A percentile compares a stretch with the other conserved stretches of the same genome.
Evolutionary conservation across 1,284 basidiomycete genomes (phyloP).

Genomic region (Tylopilus orsonianus): DNA sequence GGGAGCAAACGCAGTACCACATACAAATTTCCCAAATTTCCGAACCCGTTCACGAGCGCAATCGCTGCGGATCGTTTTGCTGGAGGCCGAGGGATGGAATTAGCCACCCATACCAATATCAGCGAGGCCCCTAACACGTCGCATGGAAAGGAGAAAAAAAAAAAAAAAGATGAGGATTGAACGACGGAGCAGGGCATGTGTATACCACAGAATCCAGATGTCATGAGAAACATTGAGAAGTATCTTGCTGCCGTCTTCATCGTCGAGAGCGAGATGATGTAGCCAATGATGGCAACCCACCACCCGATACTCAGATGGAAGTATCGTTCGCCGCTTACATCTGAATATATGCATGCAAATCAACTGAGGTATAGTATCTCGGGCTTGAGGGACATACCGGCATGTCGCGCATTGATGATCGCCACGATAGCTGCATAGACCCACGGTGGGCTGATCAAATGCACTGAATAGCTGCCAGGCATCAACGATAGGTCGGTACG

Average conservation of each 20-base stretch:
- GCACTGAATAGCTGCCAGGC: not conserved
- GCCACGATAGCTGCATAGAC: slow-evolving; percentile 54
- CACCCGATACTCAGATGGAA: slow-evolving; percentile 30
- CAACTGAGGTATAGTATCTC: no score
- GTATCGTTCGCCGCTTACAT: not conserved
- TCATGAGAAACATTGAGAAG: slow-evolving; percentile 66
- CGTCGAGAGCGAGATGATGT: slow-evolving; percentile 61
- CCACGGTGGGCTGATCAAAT: slow-evolving; percentile 58
- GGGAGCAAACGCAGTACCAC: slow-evolving; percentile 34
- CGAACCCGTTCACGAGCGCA: slow-evolving; percentile 34
- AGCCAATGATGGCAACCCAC: slow-evolving; percentile 62
- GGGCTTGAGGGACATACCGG: slow-evolving; percentile 39
- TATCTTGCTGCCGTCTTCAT: slow-evolving; percentile 57
- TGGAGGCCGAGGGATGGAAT: slow-evolving; percentile 61
- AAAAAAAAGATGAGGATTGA: not conserved
- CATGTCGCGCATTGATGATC: slow-evolving; percentile 64
- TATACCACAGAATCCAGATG: slow-evolving; percentile 53
- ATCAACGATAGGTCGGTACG: slow-evolving; percentile 28
- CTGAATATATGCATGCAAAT: not conserved
- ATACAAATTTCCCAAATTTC: slow-evolving; percentile 33
- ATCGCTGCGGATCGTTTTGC: slow-evolving; percentile 53
- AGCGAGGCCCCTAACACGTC: slow-evolving; percentile 22
- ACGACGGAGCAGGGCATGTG: not conserved
- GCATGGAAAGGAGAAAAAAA: not conserved
- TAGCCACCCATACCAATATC: slow-evolving; percentile 66